Evolutionary conservation across 2,329 filamentous ascomycete genomes (phyloP).

Genomic region (Diaporthe sp.): DNA sequence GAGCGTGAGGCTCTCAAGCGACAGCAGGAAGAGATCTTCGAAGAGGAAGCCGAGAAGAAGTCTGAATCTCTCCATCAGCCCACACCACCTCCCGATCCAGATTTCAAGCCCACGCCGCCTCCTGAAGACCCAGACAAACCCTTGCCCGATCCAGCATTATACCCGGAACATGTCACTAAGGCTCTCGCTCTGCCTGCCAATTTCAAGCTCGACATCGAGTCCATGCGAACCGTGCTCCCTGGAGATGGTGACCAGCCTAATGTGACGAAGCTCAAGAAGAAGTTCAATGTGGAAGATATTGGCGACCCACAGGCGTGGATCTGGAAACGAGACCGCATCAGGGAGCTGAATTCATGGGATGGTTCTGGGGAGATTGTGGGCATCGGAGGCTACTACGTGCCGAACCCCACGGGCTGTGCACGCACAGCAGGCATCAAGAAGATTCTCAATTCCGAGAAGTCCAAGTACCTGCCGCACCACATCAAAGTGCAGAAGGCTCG

Average conservation of each 20-base stretch:
- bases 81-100: constrained; percentile 46
- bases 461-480: constrained; percentile 96
- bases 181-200: constrained; percentile 62
- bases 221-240: constrained; percentile 61
- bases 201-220: constrained; percentile 61
- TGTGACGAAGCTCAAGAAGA: constrained; percentile 62
- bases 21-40: constrained; percentile 64
- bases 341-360: constrained; percentile 65
- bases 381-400: constrained; percentile 82
- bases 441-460: constrained; percentile 97
- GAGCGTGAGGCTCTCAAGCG: constrained; percentile 74
- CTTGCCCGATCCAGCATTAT: constrained; percentile 60
- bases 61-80: constrained; percentile 51
- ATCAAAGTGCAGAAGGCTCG: constrained; percentile 94
- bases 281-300: constrained; percentile 59
- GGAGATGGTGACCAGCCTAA: constrained; percentile 64
- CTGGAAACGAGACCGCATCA: constrained; percentile 69
- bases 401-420: constrained; percentile 87
- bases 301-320: constrained; percentile 69
- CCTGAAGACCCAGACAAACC: constrained; percentile 52
- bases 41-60: constrained; percentile 59
- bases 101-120: constrained; percentile 52
- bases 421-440: constrained; percentile 95
- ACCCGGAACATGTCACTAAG: constrained; percentile 62
- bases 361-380: constrained; percentile 47